Percentiles rank a stretch among this genome's conserved stretches.
These are phyloP conservation scores for Leccinum subtestaceum DNA, from an alignment of 768 basidiomycete species.

Conservation along the genomic window DNA sequence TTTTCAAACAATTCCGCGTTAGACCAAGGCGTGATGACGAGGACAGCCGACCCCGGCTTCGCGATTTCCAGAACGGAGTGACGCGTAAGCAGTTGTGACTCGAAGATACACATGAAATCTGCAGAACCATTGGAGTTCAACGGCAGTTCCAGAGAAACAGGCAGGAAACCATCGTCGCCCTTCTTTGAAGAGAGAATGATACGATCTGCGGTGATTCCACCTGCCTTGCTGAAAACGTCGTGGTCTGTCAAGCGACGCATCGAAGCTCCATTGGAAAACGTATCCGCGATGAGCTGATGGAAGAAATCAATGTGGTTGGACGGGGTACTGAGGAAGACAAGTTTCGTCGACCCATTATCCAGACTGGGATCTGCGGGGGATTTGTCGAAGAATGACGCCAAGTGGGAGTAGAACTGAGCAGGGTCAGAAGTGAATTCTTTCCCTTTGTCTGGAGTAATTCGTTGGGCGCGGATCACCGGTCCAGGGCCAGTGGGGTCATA, in stretches of 20 bases:
- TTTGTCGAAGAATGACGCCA: constrained; percentile 24
- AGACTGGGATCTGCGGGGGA: constrained; percentile 28
- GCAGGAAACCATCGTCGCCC: constrained; percentile 38
- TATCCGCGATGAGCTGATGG: constrained; percentile 51
- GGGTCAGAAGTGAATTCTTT: constrained; percentile 48
- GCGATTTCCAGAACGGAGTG: constrained; percentile 71
- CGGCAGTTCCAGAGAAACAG: constrained; percentile 57
- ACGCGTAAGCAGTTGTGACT: constrained; percentile 73
- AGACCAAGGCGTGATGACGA: constrained; percentile 76
- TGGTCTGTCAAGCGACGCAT: constrained; percentile 64
- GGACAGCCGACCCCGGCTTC: constrained; percentile 63
- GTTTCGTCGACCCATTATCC: constrained; percentile 34
- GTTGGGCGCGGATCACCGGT: constrained; percentile 51
- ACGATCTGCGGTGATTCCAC: constrained; percentile 66
- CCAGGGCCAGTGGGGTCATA: constrained; percentile 39
- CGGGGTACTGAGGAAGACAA: constrained; percentile 55
- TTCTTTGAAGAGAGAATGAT: constrained; percentile 59
- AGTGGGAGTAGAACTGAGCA: constrained; percentile 43
- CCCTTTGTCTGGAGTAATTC: constrained; percentile 54
- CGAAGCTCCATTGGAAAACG: constrained; percentile 52
- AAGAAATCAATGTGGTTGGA: constrained; percentile 44
- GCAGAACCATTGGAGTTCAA: constrained; percentile 50
- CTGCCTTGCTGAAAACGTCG: constrained; percentile 73
- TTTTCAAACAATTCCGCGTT: constrained; percentile 69
- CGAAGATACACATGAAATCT: constrained; percentile 75